Conservation (phyloP, 108 stramenopile species). For the Cyclotella atomus region DNA sequence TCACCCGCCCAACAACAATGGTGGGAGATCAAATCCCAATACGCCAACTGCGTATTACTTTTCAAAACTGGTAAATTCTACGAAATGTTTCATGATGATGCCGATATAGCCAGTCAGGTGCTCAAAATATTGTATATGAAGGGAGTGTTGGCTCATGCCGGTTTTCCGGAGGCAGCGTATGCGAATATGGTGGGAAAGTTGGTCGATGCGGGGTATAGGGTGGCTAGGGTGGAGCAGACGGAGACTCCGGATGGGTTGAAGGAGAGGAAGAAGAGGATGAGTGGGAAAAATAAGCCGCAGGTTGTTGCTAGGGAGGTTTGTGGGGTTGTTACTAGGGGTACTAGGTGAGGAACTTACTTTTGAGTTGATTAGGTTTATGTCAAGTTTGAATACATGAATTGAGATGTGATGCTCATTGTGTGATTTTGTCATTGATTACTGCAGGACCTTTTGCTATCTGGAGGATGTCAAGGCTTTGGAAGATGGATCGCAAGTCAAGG, state of each 20-base stretch:
- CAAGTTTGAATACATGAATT: background rate
- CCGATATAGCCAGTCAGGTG: slow-evolving; percentile 94
- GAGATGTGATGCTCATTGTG: background rate
- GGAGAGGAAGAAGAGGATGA: slow-evolving; percentile 71
- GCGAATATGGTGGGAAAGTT: slow-evolving; percentile 85
- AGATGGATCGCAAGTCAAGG: slow-evolving; percentile 25
- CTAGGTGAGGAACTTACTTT: slow-evolving; percentile 28
- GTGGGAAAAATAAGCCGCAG: slow-evolving; percentile 75
- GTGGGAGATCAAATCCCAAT: slow-evolving; percentile 97
- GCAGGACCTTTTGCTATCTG: slow-evolving; percentile 90
- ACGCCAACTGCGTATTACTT: slow-evolving; percentile 95
- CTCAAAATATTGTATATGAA: slow-evolving; percentile 97
- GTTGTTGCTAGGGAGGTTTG: slow-evolving; percentile 97
- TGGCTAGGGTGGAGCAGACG: slow-evolving; percentile 99
- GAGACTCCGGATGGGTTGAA: slow-evolving; percentile 96
- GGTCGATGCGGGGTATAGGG: slow-evolving; percentile 94
- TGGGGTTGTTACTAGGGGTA: slow-evolving; percentile 86
- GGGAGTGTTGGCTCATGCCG: slow-evolving; percentile 92
- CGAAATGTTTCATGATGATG: slow-evolving; percentile 94
- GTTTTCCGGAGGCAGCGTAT: slow-evolving; percentile 96
- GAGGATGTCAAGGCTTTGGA: slow-evolving; percentile 74
- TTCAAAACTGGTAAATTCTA: slow-evolving; percentile 99
- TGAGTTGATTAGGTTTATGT: background rate
- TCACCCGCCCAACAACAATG: slow-evolving; percentile 94
- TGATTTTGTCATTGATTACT: background rate